Evolutionary conservation across 2,329 filamentous ascomycete genomes (phyloP).

Genomic region (Orbilia oligospora): DNA sequence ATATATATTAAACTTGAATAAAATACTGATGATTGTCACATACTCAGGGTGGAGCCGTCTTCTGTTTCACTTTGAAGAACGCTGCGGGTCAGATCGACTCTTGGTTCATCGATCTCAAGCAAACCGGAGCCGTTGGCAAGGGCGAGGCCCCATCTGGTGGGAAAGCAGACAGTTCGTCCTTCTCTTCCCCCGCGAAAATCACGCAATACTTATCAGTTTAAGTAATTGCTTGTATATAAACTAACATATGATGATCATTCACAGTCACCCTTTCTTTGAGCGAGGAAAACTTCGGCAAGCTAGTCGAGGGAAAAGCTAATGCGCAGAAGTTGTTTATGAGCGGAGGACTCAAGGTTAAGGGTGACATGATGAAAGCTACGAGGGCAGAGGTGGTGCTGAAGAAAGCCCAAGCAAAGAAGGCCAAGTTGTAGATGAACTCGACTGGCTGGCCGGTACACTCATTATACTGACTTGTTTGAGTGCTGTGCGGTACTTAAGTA

Average conservation of each 20-base stretch:
- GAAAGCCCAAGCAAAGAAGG: constrained; percentile 82
- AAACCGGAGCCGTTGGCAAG: constrained; percentile 84
- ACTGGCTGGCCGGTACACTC: too few relatives aligned
- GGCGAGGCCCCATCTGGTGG: constrained; percentile 77
- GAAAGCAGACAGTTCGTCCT: constrained; percentile 82
- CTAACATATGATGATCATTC: background rate
- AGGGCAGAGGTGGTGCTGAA: constrained; percentile 88
- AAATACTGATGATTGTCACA: too few relatives aligned
- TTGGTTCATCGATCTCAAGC: constrained; percentile 97
- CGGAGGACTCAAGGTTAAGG: constrained; percentile 98
- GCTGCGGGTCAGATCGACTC: constrained; percentile 80
- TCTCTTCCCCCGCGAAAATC: background rate
- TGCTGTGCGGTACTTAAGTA: too few relatives aligned
- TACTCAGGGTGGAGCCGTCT: constrained; percentile 81
- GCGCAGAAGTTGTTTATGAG: constrained; percentile 96
- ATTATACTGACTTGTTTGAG: too few relatives aligned
- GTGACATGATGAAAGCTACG: constrained; percentile 98
- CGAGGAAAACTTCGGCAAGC: constrained; percentile 86
- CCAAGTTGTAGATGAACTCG: constrained; percentile 79
- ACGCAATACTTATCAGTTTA: too few relatives aligned
- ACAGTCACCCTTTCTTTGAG: constrained; percentile 86
- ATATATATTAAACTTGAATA: too few relatives aligned
- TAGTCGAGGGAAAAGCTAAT: constrained; percentile 89
- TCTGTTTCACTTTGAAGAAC: constrained; percentile 95
- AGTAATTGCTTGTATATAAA: background rate